These are phyloP conservation scores for Axilococcus clingmanii DNA, from an alignment of 139 green algal genomes.

Conservation along the genomic window DNA sequence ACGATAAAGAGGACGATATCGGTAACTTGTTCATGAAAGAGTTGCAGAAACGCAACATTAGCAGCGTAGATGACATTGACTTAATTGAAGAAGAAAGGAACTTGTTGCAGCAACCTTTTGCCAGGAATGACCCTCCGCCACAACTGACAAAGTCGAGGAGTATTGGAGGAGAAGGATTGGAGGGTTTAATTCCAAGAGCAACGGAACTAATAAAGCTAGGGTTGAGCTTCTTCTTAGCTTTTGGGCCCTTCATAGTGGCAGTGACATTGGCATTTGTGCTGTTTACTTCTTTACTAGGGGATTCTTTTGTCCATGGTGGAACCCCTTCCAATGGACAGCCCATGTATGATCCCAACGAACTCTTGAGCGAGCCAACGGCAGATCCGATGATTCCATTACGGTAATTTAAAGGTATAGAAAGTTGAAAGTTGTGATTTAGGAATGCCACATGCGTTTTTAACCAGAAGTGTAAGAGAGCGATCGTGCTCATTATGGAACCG, in stretches of 20 bases:
- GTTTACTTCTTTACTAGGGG: conserved; percentile 43
- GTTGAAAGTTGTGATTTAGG: too few relatives aligned
- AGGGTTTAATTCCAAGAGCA: conserved; percentile 54
- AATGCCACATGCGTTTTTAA: neutral
- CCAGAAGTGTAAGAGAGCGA: neutral
- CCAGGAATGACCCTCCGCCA: neutral
- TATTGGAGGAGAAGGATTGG: conserved; percentile 55
- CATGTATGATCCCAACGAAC: conserved; percentile 40
- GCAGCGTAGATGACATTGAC: conserved; percentile 1
- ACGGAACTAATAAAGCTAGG: conserved; percentile 58
- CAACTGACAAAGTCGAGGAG: conserved; percentile 34
- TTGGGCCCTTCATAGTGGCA: conserved; percentile 58
- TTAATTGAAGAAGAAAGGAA: conserved; percentile 7
- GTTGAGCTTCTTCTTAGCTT: conserved; percentile 56
- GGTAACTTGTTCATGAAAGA: conserved; percentile 57
- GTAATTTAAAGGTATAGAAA: neutral
- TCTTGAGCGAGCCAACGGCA: conserved; percentile 56
- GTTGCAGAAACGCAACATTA: conserved; percentile 33
- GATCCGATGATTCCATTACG: conserved; percentile 49
- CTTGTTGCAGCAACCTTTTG: conserved; percentile 28
- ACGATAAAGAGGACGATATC: conserved; percentile 14
- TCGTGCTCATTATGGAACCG: conserved; percentile 1
- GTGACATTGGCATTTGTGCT: conserved; percentile 32
- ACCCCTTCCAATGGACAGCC: neutral
- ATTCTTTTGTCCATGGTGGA: conserved; percentile 53